phyloP scores from a whole-genome alignment of 805 yeast species.

The Candida golubevii region DNA sequence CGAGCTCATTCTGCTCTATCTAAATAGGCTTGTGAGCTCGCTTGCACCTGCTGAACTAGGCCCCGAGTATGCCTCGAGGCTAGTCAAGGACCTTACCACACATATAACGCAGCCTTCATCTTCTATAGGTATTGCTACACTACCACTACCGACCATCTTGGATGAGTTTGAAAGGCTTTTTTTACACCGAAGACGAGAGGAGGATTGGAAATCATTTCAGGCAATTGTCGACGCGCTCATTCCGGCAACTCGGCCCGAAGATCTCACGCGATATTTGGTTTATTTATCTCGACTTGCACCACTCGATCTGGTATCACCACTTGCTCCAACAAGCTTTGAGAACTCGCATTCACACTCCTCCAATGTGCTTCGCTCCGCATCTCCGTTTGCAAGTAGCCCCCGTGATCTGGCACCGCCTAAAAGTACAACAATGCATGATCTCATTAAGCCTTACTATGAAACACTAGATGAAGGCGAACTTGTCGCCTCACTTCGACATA shows the following conservation, averaged over 20 bases:
- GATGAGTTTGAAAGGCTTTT: slow-evolving; percentile 22
- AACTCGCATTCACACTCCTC: background rate
- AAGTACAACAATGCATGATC: slow-evolving; percentile 3
- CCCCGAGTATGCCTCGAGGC: slow-evolving; percentile 28
- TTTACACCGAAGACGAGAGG: slow-evolving; percentile 22
- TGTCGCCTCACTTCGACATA: slow-evolving; percentile 45
- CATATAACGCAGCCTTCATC: slow-evolving; percentile 5
- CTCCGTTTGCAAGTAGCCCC: background rate
- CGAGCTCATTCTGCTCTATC: slow-evolving; percentile 31
- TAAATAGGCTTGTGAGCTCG: slow-evolving; percentile 32
- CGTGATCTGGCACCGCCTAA: background rate
- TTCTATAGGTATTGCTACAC: slow-evolving; percentile 6
- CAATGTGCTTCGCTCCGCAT: background rate
- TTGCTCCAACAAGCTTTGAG: too few species aligned
- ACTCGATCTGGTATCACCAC: background rate
- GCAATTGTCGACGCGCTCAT: slow-evolving; percentile 27
- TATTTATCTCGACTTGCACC: slow-evolving; percentile 21
- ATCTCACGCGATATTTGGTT: slow-evolving; percentile 32
- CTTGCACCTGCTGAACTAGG: slow-evolving; percentile 37
- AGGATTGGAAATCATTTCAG: slow-evolving; percentile 35
- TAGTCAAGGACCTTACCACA: slow-evolving; percentile 26
- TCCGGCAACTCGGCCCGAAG: slow-evolving; percentile 24
- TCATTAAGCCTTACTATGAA: slow-evolving; percentile 2
- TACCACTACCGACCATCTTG: slow-evolving; percentile 19
- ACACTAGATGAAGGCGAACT: slow-evolving; percentile 28